Evolutionary conservation across 345 rosid genomes (phyloP), one percentile per base, ranked within the genome.

Genomic region (Aquilaria sinensis): DNA sequence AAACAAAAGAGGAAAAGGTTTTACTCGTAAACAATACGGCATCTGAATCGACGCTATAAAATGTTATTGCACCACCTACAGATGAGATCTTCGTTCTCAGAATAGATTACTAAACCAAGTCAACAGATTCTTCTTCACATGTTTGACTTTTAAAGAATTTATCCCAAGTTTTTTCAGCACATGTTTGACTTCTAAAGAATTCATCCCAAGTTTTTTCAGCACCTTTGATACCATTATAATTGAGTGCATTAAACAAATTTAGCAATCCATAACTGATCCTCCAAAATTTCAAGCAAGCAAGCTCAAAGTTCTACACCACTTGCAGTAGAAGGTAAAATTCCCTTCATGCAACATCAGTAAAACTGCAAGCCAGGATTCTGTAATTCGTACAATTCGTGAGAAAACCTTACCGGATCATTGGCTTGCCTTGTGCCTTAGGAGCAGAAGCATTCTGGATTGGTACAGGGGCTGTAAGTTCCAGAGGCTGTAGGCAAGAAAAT

Each of bases 391-490:
- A 15, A n/a, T 4, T 2, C 11, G 33, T 8, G 5, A 14, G 5
- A 4, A 14, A 11, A 13, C 10, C 32, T 65, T 83, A 86, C 99
- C 95, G 84, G 60, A 94, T 90, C 47, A 86, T 72, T 9, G 97
- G 99, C 70, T 86, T 94, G 51, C 76, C 61, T 69, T 72, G 87
- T 31, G 72, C 77, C 34, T 69, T 66, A 16, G 89, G 75, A 5
- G 81, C 77, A 56, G 77, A 51, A 51, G 85, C 60, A 12, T 66
- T 54, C 60, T 51, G 83, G 48, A 56, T 62, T 0, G 68, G 53
- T 14, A 56, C 61, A 12, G 75, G 80, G 46, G 68, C 80, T 31
- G 65, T 48, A 62, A 83, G 89, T 67, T 88, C 96, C 7, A 64
- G 57, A 71, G 82, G 81, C 99, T 94, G 68, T 15, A 51, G 33